phyloP scores from a whole-genome alignment of 2,329 filamentous ascomycete species.

The Parafenestella ontariensis region DNA sequence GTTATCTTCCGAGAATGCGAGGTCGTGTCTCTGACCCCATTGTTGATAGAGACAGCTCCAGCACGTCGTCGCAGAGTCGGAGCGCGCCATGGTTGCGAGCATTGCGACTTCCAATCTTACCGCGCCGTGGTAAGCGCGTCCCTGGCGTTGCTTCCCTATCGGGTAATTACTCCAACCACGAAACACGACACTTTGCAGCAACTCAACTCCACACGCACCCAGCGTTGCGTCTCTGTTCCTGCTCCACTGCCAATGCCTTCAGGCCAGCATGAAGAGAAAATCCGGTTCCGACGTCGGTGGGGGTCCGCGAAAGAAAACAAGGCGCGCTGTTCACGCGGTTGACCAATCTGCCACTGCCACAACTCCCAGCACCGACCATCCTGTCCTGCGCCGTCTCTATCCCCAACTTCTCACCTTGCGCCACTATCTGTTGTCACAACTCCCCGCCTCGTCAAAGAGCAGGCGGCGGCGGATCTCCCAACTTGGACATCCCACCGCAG shows the following conservation, averaged over 20 bases:
- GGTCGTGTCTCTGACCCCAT: not conserved
- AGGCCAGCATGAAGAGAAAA: slow-evolving; percentile 43
- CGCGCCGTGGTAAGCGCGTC: not conserved
- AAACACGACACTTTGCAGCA: not conserved
- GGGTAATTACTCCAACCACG: slow-evolving; percentile 1
- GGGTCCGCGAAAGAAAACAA: slow-evolving; percentile 33
- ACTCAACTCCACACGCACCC: not conserved
- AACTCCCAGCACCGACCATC: slow-evolving; percentile 57
- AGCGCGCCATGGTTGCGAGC: not conserved
- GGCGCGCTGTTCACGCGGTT: slow-evolving; percentile 14
- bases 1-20: not conserved
- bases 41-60: not conserved
- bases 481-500: slow-evolving; percentile 25
- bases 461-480: slow-evolving; percentile 57
- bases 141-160: slow-evolving; percentile 5
- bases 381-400: slow-evolving; percentile 74
- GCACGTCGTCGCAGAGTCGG: not conserved
- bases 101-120: not conserved
- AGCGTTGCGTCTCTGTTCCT: not conserved
- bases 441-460: slow-evolving; percentile 70
- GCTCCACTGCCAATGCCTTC: not conserved
- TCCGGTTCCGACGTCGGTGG: slow-evolving; percentile 24
- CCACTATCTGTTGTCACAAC: slow-evolving; percentile 70
- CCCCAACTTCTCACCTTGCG: slow-evolving; percentile 70
- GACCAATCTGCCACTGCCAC: slow-evolving; percentile 45